Base-by-base conservation (phyloP, 805 yeast genomes). In the Scheffersomyces stipitis region DNA sequence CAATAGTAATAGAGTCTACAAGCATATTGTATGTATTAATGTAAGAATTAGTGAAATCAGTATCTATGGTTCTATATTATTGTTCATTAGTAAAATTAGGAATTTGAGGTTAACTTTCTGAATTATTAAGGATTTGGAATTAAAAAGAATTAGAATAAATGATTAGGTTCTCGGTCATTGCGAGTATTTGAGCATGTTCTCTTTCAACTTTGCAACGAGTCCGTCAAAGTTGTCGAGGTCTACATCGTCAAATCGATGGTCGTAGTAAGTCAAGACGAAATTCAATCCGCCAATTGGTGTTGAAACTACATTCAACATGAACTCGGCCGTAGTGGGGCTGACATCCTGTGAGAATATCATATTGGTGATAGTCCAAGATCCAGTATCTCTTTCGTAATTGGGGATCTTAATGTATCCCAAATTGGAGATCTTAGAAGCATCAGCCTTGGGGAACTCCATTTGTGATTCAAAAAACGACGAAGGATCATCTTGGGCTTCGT, bases 281-380 rank as follows among this genome's bases (percentile, higher is more conserved):
- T 61, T 65, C 45, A 67, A 44, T 2, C 73, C 71, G 0, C 67
- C 63, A 7, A 28, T 15, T 2, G 52, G 40, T 3, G 67, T 51
- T 5, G 65, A 56, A 5, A 64, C 46, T n/a, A 61, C 46, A 33
- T 46, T 56, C 8, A 64, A 33, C 52, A 62, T 57, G 37, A 66
- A 60, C n/a, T 67, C 71, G 12, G 62, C 38, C 2, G 67, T 60
- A 1, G 43, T 38, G 2, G 66, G 60, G 1, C 70, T 57, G 31
- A 65, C 30, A 33, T 63, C 66, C 43, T 67, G 73, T 3, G 66
- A 55, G 40, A 67, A 67, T 3, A 61, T 45, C 43, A 65, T 33
- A 34, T 65, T 56, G 3, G 43, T 50, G 13, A 67, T 49, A 0
- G 51, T 53, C 68, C 64, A 62, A n/a, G n/a, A n/a, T 10, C 7